phyloP scores from a whole-genome alignment of 2,329 filamentous ascomycete species.

The Fusarium guadeloupense region DNA sequence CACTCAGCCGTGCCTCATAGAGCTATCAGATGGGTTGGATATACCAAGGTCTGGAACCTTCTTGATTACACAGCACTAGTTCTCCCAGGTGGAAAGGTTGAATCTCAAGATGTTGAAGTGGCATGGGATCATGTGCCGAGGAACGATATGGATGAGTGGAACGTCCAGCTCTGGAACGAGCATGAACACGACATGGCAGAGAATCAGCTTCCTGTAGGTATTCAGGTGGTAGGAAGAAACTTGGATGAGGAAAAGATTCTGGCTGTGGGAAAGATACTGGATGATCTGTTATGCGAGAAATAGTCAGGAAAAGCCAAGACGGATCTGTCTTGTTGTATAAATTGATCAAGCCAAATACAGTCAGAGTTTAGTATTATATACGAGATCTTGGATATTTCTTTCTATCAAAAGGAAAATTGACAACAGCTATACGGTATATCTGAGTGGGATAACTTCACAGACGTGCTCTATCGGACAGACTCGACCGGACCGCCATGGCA shows the following conservation, averaged over 20 bases:
- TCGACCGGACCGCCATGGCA: constrained; percentile 27
- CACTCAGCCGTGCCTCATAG: constrained; percentile 63
- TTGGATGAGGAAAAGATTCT: constrained; percentile 32
- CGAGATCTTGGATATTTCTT: not conserved
- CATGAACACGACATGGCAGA: not conserved
- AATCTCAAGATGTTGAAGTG: not conserved
- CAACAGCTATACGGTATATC: not conserved
- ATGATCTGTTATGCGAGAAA: not conserved
- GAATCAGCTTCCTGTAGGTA: constrained; percentile 8
- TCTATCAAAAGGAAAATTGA: too few relatives aligned
- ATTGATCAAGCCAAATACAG: too few relatives aligned
- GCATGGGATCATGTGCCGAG: constrained; percentile 2
- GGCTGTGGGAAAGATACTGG: constrained; percentile 17
- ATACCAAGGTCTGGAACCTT: constrained; percentile 47
- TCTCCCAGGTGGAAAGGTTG: constrained; percentile 34
- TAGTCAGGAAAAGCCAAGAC: not conserved
- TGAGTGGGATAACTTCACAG: not conserved
- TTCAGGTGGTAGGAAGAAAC: constrained; percentile 19
- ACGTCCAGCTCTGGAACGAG: constrained; percentile 18
- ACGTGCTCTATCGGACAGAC: not conserved
- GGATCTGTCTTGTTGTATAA: not conserved
- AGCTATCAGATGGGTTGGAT: constrained; percentile 58
- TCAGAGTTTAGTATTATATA: too few relatives aligned
- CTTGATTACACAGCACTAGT: constrained; percentile 43
- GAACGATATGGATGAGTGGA: constrained; percentile 18